These are phyloP conservation scores for Fraxinus americana DNA, from an alignment of 257 asterid species.

Conservation along the genomic window DNA sequence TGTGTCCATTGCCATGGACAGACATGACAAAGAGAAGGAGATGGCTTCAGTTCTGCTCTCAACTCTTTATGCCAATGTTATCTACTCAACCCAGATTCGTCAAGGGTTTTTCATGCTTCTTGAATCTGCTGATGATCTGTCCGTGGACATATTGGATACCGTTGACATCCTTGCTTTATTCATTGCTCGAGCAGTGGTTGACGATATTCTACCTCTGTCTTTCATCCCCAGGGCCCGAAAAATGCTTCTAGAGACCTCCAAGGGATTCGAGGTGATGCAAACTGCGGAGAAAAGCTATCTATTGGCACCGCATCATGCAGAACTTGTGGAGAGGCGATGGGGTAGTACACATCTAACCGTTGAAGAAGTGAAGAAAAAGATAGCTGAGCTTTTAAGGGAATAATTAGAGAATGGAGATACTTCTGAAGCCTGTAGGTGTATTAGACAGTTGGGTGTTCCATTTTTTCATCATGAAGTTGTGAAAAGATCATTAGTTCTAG, in stretches of 20 bases:
- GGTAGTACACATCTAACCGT: constrained; percentile 89
- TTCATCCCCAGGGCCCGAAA: constrained; percentile 76
- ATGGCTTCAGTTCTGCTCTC: constrained; percentile 98
- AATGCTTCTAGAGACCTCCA: constrained; percentile 70
- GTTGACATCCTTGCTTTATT: constrained; percentile 87
- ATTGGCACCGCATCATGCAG: constrained; percentile 98
- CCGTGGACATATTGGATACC: constrained; percentile 85
- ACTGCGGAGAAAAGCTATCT: constrained; percentile 75
- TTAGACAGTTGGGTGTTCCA: constrained; percentile 83
- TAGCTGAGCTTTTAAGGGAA: constrained; percentile 81
- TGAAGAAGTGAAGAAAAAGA: constrained; percentile 91
- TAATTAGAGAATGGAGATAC: constrained; percentile 94
- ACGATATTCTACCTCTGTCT: constrained; percentile 93
- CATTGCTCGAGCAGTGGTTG: constrained; percentile 94
- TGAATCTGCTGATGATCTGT: constrained; percentile 93
- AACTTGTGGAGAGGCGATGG: constrained; percentile 94
- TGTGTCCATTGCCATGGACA: constrained; percentile 93
- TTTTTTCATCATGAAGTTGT: constrained; percentile 99
- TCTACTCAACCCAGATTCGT: constrained; percentile 70
- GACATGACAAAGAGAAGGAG: constrained; percentile 77
- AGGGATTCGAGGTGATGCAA: constrained; percentile 77
- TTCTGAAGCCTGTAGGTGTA: constrained; percentile 90
- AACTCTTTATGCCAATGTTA: constrained; percentile 84
- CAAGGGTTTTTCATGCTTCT: constrained; percentile 85
- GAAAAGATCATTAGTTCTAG: constrained; percentile 76